Percentiles rank a stretch among this genome's conserved stretches.
Evolutionary conservation across 371 early-diverging fungal genomes (phyloP).

Genomic region (Thermomucor indicae-seudaticae): DNA sequence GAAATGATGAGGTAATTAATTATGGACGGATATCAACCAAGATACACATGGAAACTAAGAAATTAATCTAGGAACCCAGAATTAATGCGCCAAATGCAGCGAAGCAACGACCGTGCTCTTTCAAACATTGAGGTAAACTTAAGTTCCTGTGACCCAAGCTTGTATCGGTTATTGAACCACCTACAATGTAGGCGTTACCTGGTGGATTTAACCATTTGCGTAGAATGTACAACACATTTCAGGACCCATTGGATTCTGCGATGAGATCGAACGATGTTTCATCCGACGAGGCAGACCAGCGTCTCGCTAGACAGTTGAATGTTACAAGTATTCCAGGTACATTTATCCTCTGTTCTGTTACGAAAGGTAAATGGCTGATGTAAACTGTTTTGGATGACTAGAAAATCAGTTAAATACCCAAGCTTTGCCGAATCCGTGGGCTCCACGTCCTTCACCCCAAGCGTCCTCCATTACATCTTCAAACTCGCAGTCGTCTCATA

Average conservation of each 20-base stretch:
- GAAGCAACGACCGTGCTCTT: conserved; percentile 83
- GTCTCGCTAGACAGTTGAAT: conserved; percentile 64
- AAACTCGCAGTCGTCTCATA: neutral
- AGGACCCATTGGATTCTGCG: conserved; percentile 68
- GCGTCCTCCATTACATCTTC: neutral
- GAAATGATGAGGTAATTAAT: conserved; percentile 45
- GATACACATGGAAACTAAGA: neutral
- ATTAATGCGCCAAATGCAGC: conserved; percentile 76
- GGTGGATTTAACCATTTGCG: conserved; percentile 85
- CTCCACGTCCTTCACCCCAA: conserved; percentile 19
- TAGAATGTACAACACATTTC: conserved; percentile 72
- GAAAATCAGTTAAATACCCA: conserved; percentile 66
- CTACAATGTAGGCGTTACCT: conserved; percentile 48
- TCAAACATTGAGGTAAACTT: conserved; percentile 72
- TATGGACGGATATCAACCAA: neutral
- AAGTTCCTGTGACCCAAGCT: neutral
- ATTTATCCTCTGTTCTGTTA: neutral
- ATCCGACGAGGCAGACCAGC: conserved; percentile 64
- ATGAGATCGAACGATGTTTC: conserved; percentile 25
- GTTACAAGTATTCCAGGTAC: conserved; percentile 53
- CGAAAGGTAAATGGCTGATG: conserved; percentile 1
- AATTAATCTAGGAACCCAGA: conserved; percentile 61
- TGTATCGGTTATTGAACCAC: neutral
- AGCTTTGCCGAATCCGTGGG: conserved; percentile 89
- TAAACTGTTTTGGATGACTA: neutral